Percentiles rank a stretch among this genome's conserved stretches.
Conservation (phyloP, 768 basidiomycete species). For the Pleurotus sapidus region DNA sequence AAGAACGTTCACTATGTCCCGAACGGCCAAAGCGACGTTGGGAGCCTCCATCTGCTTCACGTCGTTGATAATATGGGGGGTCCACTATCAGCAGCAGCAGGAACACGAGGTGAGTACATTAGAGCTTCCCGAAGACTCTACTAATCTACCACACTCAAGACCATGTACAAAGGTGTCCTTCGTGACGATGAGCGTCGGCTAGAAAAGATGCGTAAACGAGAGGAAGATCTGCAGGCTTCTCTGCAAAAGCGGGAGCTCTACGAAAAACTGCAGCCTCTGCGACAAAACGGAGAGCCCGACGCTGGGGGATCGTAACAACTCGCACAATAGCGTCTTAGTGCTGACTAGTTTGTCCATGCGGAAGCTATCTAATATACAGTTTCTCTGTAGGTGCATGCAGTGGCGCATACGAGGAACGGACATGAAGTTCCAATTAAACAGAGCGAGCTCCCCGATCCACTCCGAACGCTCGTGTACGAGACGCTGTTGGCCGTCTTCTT, state of each 20-base stretch:
- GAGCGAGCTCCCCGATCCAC: too few relatives aligned
- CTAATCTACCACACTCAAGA: constrained; percentile 38
- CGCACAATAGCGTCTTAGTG: too few relatives aligned
- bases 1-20: constrained; percentile 38
- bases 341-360: too few relatives aligned
- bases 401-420: too few relatives aligned
- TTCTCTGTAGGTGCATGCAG: too few relatives aligned
- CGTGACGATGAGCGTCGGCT: constrained; percentile 79
- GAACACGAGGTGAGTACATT: constrained; percentile 67
- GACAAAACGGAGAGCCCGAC: background rate
- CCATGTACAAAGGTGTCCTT: constrained; percentile 89
- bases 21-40: constrained; percentile 75
- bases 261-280: constrained; percentile 48
- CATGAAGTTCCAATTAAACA: too few relatives aligned
- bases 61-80: constrained; percentile 78
- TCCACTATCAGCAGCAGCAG: constrained; percentile 81
- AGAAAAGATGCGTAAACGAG: constrained; percentile 66
- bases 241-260: constrained; percentile 63
- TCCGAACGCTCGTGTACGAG: too few relatives aligned
- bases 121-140: too few relatives aligned
- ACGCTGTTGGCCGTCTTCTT: too few relatives aligned
- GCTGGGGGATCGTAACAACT: too few relatives aligned
- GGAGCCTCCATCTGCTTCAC: constrained; percentile 60
- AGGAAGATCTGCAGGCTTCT: constrained; percentile 61
- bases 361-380: too few relatives aligned